Evolutionary conservation across 1,284 basidiomycete genomes (phyloP).

Genomic region (Tilletiopsis washingtonensis): DNA sequence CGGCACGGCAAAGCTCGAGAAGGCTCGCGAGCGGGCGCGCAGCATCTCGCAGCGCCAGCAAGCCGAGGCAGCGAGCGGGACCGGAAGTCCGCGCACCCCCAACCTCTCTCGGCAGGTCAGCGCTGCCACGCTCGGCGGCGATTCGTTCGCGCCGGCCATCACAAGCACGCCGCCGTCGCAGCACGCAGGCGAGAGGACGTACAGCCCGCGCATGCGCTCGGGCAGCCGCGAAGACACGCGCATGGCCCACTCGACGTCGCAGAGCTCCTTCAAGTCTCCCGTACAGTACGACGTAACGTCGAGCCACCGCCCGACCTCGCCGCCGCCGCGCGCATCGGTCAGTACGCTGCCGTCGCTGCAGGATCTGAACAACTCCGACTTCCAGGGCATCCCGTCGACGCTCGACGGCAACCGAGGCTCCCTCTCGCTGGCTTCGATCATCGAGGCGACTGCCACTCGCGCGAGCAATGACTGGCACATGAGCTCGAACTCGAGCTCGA

Average conservation of each 20-base stretch:
- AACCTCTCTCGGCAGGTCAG: too few species aligned
- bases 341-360: slow-evolving; percentile 25
- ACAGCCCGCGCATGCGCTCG: too few species aligned
- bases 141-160: not conserved
- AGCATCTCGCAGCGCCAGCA: slow-evolving; percentile 5
- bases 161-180: too few species aligned
- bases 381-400: slow-evolving; percentile 4
- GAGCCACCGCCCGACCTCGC: slow-evolving; percentile 36
- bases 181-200: too few species aligned
- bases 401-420: slow-evolving; percentile 1
- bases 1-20: slow-evolving; percentile 6
- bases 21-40: slow-evolving; percentile 10
- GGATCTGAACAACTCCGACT: slow-evolving; percentile 15
- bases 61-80: not conserved
- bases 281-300: slow-evolving; percentile 42
- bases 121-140: too few species aligned
- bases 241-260: not conserved
- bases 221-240: too few species aligned
- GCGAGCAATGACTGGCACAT: not conserved
- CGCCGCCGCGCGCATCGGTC: slow-evolving; percentile 18
- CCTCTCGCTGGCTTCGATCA: not conserved
- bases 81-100: too few species aligned
- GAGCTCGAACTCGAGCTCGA: not conserved
- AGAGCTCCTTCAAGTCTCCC: slow-evolving; percentile 7
- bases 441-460: not conserved